Conservation (phyloP, 2,329 filamentous ascomycete species). For the Chaetomium globosum region DNA sequence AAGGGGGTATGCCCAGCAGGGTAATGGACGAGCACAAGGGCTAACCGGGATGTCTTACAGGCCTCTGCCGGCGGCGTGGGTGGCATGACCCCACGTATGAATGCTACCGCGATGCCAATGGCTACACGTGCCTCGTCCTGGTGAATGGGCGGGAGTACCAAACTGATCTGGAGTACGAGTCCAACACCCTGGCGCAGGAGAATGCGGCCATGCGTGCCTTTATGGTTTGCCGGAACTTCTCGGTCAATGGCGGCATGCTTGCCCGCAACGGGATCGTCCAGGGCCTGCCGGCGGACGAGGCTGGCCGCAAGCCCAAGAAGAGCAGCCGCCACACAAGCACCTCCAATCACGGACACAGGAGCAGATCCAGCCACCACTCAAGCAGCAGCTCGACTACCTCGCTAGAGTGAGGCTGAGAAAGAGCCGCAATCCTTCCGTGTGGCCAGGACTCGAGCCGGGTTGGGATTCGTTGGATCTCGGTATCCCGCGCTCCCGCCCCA, state of each 20-base stretch:
- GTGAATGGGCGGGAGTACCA: conserved; percentile 97
- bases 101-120: conserved; percentile 70
- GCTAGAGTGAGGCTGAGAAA: conserved; percentile 39
- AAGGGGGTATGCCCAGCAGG: conserved; percentile 21
- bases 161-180: conserved; percentile 82
- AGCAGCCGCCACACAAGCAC: conserved; percentile 49
- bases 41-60: conserved; percentile 55
- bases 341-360: conserved; percentile 48
- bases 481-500: conserved; percentile 9
- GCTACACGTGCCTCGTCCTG: conserved; percentile 86
- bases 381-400: conserved; percentile 66
- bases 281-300: conserved; percentile 61
- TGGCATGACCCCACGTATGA: conserved; percentile 92
- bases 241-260: conserved; percentile 91
- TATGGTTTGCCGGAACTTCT: conserved; percentile 97
- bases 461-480: conserved; percentile 27
- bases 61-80: conserved; percentile 89
- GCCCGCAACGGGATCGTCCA: conserved; percentile 70
- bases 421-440: conserved; percentile 29
- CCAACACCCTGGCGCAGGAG: conserved; percentile 81
- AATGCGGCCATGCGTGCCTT: conserved; percentile 95
- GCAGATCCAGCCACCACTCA: conserved; percentile 60
- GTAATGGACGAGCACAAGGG: conserved; percentile 34
- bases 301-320: conserved; percentile 54
- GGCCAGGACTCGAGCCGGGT: conserved; percentile 14